These are phyloP conservation scores for Venturia aucupariae DNA, from an alignment of 2,329 filamentous ascomycete species.

Conservation along the genomic window DNA sequence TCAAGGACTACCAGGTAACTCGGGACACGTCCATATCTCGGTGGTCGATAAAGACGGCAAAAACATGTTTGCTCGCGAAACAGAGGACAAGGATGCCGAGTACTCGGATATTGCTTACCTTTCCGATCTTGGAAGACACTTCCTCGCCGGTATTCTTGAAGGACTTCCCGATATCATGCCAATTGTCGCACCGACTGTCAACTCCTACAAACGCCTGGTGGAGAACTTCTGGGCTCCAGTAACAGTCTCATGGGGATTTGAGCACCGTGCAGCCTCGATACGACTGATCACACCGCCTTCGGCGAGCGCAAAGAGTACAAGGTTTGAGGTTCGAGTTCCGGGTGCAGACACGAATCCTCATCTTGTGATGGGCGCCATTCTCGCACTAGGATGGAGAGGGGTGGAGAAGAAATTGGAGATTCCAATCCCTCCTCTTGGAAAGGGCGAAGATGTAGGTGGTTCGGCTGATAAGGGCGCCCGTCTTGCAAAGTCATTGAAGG, in stretches of 20 bases:
- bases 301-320: slow-evolving; percentile 71
- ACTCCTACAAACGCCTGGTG: slow-evolving; percentile 95
- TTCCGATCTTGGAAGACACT: slow-evolving; percentile 83
- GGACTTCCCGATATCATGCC: slow-evolving; percentile 95
- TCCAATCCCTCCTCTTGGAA: slow-evolving; percentile 69
- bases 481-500: slow-evolving; percentile 74
- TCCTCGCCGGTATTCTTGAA: slow-evolving; percentile 80
- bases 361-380: slow-evolving; percentile 74
- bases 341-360: slow-evolving; percentile 92
- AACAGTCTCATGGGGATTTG: slow-evolving; percentile 92
- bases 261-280: slow-evolving; percentile 88
- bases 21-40: slow-evolving; percentile 91
- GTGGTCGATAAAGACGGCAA: slow-evolving; percentile 66
- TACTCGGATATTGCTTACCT: slow-evolving; percentile 71
- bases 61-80: slow-evolving; percentile 72
- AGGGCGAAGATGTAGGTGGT: slow-evolving; percentile 73
- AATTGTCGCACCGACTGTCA: slow-evolving; percentile 84
- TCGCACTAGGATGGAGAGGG: slow-evolving; percentile 83
- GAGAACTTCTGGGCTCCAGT: slow-evolving; percentile 99
- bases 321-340: slow-evolving; percentile 86
- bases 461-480: slow-evolving; percentile 61
- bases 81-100: slow-evolving; percentile 58
- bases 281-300: slow-evolving; percentile 84
- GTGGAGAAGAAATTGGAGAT: slow-evolving; percentile 88
- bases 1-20: slow-evolving; percentile 85